Conservation (phyloP, 371 early-diverging fungal genomes). For the Mortierella polycephala region DNA sequence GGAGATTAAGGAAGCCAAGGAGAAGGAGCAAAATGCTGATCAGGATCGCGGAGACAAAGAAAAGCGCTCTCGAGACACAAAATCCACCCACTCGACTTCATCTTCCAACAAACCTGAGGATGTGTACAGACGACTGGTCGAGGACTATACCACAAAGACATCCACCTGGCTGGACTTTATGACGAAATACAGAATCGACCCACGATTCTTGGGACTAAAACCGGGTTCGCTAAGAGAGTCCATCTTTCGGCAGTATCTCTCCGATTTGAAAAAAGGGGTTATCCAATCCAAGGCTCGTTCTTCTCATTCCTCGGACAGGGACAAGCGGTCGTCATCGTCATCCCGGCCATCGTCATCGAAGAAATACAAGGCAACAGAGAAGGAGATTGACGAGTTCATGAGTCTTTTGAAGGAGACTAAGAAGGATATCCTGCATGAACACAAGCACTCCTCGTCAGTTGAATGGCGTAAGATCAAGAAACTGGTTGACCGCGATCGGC, state of each 20-base stretch:
- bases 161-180: constrained; percentile 54
- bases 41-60: constrained; percentile 47
- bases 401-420: constrained; percentile 46
- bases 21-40: constrained; percentile 40
- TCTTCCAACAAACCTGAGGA: constrained; percentile 36
- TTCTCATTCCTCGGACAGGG: constrained; percentile 8
- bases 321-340: constrained; percentile 10
- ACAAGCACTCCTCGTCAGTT: constrained; percentile 42
- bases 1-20: constrained; percentile 60
- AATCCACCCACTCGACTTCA: constrained; percentile 25
- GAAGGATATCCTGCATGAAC: constrained; percentile 48
- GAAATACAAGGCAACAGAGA: constrained; percentile 48
- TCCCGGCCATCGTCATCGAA: constrained; percentile 18
- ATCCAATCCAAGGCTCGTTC: constrained; percentile 20
- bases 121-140: constrained; percentile 38
- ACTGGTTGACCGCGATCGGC: constrained; percentile 47
- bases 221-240: constrained; percentile 49
- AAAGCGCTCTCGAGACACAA: constrained; percentile 52
- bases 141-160: constrained; percentile 47
- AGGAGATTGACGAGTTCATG: constrained; percentile 47
- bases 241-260: constrained; percentile 44
- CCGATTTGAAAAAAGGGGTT: constrained; percentile 47
- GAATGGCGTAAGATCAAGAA: constrained; percentile 54
- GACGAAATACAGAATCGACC: constrained; percentile 50
- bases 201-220: constrained; percentile 39